Evolutionary conservation across 768 basidiomycete species (phyloP).

Genomic region (Lyophyllum shimeji): DNA sequence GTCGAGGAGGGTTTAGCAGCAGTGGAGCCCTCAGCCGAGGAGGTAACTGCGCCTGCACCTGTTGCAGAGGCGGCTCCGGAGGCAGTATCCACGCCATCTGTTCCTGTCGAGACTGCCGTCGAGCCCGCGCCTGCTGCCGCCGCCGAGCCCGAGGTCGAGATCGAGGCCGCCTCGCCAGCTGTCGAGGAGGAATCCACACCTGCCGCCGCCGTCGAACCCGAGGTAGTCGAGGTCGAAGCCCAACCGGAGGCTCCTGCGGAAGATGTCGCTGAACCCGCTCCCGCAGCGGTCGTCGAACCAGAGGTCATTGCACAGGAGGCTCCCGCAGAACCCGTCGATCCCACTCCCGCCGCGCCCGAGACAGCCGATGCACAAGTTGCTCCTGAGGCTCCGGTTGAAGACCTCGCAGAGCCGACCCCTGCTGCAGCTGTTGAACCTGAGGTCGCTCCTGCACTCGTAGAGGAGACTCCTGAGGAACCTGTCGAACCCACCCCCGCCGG

Average conservation of each 20-base stretch:
- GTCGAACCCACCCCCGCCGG: not conserved
- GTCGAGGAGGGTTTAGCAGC: slow-evolving; percentile 4
- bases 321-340: not conserved
- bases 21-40: not conserved
- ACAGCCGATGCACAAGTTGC: no score
- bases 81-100: not conserved
- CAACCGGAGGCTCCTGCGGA: not conserved
- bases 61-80: not conserved
- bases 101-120: not conserved
- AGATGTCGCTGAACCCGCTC: not conserved
- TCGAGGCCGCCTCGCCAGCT: not conserved
- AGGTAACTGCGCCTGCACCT: slow-evolving; percentile 3
- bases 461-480: slow-evolving; percentile 6
- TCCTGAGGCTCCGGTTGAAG: not conserved
- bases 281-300: not conserved
- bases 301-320: not conserved
- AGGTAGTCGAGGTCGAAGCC: slow-evolving; percentile 11
- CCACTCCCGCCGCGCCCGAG: no score
- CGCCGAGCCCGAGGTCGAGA: not conserved
- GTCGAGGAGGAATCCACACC: not conserved
- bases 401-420: not conserved
- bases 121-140: slow-evolving; percentile 1
- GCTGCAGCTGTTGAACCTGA: slow-evolving; percentile 7
- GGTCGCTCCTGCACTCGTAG: not conserved
- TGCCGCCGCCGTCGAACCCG: not conserved